These are phyloP conservation scores for Cajanus cajan DNA, from an alignment of 306 rosid genomes.

Conservation along the genomic window DNA sequence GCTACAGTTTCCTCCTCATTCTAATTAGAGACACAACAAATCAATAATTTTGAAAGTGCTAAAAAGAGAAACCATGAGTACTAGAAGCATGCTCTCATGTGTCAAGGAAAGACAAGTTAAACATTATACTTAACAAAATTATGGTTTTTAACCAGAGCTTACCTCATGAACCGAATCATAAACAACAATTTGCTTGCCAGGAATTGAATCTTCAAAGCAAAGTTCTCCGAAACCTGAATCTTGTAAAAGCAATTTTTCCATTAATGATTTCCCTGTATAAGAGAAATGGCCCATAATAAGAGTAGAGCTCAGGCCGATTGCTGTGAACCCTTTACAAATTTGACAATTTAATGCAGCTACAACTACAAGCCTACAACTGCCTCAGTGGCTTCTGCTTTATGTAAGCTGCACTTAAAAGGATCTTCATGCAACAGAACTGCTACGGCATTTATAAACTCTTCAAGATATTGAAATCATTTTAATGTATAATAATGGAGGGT, in stretches of 20 bases:
- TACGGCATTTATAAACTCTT: background rate
- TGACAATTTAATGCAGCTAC: background rate
- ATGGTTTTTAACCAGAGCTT: too few species aligned
- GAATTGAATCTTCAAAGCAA: background rate
- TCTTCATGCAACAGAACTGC: background rate
- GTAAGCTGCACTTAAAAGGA: background rate
- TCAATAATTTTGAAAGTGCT: too few species aligned
- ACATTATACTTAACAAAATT: too few species aligned
- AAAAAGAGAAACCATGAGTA: too few species aligned
- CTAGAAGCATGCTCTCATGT: too few species aligned
- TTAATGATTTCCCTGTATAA: background rate
- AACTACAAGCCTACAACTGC: too few species aligned
- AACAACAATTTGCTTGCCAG: background rate
- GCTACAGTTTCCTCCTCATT: too few species aligned
- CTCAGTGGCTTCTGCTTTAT: background rate
- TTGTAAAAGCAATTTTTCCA: background rate
- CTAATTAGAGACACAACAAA: conserved; percentile 17
- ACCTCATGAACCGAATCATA: too few species aligned
- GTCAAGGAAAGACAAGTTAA: too few species aligned
- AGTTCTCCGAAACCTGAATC: background rate
- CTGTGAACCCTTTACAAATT: background rate
- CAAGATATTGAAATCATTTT: background rate
- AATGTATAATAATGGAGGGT: background rate
- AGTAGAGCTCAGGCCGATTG: background rate
- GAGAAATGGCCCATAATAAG: background rate